Evolutionary conservation across 306 rosid genomes (phyloP), one percentile per base, ranked within the genome.

Genomic region (Trichosanthes cucumerina): DNA sequence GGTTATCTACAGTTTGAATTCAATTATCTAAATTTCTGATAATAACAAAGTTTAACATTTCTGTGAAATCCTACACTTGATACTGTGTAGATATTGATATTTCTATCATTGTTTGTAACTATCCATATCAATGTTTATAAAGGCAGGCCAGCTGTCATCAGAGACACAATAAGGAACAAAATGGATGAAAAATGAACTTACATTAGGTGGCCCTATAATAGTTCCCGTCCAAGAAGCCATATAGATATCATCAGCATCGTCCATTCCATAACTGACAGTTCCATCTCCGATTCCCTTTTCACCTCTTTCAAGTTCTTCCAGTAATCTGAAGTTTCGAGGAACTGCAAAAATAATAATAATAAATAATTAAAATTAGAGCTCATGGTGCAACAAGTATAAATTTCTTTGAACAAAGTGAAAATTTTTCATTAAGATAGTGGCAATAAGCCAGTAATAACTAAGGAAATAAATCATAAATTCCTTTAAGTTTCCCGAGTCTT

Each of bases 161-260:
- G 19, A 76, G 36, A 75, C 47, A 11, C 68, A 63, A 43, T 13
- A 3, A 62, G 54, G n/a, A 23, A 15, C 10, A 21, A 9, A 41
- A 49, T 19, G 31, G 26, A 50, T 56, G 78, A 70, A 68, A 28
- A 80, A 24, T 64, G 44, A 79, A 82, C 92, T 85, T 83, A 95
- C 97, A 81, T 92, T 92, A 21, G 93, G 93, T 70, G 99, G 99
- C 2, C 99, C 99, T 60, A 95, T 95, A 57, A 95, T 84, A 81
- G 99, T 95, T 71, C 99, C 99, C 8, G 97, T 95, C 98, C 97
- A 95, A 28, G 96, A 95, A 79, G 90, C 95, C 98, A 95, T 95
- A 84, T 76, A 88, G 80, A 95, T 84, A 88, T 95, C 99, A 80
- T 95, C 97, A 19, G 97, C 99, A 77, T 91, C 99, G 84, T 95